Evolutionary conservation across 805 yeast genomes (phyloP), one percentile per base, ranked within the genome.

Genomic region (Nakazawaea sp.): DNA sequence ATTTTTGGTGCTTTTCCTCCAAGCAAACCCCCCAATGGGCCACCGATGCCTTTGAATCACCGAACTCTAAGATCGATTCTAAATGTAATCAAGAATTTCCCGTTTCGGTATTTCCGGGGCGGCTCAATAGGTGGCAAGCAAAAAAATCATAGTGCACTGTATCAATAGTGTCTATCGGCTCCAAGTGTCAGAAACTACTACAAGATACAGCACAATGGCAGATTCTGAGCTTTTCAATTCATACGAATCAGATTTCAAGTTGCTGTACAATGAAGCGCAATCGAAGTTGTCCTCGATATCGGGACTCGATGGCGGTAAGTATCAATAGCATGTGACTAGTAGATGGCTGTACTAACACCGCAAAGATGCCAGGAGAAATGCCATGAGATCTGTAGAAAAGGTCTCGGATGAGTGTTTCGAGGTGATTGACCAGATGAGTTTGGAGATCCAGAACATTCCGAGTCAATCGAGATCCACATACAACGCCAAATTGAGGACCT

Each of bases 371-470:
- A 66, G 87, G 38, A 66, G 69, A 27, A 65, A 61, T 9, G 66
- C 78, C 13, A 63, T 80, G 59, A 70, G 70, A 47, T 74, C 79
- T 12, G 69, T 76, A 2, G 88, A 83, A 50, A 64, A 68, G 31
- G 71, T 81, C 15, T 65, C 82, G n/a, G 95, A 86, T 48, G 95
- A 86, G 51, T 81, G 82, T 26, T 70, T 77, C 38, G 95, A 85
- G 52, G 68, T 85, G 28, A 58, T 87, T 30, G 96, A 89, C 46
- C 95, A 90, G 47, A 80, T 92, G 80, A 78, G 78, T 19, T 68
- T 90, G 29, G 97, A 90, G 55, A 81, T 89, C 2, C 88, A 81
- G 53, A 81, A 80, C 50, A 69, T 87, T 24, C 86, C 96, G n/a
- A 79, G 90, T 43, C 74, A 60, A 43, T 74, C 66, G 43, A 66